Evolutionary conservation across 805 yeast genomes (phyloP).

Genomic region (Candida tibetensis): DNA sequence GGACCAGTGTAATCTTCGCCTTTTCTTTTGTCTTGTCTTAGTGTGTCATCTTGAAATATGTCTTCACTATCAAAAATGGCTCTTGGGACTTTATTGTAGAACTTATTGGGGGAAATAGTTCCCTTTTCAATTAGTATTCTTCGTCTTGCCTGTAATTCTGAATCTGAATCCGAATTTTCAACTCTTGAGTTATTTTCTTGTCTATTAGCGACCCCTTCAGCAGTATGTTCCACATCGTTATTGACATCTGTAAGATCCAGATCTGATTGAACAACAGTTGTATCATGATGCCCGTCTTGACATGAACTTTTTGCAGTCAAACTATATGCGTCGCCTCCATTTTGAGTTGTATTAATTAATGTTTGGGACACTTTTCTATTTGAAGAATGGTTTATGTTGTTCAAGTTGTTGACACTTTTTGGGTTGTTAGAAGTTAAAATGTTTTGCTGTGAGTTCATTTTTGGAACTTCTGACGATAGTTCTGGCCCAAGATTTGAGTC

Average conservation of each 20-base stretch:
- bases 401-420: too few relatives aligned
- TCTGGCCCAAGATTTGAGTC: neutral
- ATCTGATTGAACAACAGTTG: too few relatives aligned
- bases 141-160: neutral
- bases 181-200: neutral
- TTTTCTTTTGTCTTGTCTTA: neutral
- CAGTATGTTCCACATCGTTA: neutral
- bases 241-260: too few relatives aligned
- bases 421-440: too few relatives aligned
- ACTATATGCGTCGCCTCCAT: neutral
- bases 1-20: constrained; percentile 1
- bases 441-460: too few relatives aligned
- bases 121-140: neutral
- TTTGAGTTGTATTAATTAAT: neutral
- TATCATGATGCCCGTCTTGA: too few relatives aligned
- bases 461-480: neutral
- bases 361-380: too few relatives aligned
- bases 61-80: neutral
- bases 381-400: too few relatives aligned
- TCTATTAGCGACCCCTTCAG: neutral
- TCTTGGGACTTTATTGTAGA: constrained; percentile 1
- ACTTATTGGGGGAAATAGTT: constrained; percentile 5
- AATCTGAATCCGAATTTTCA: neutral
- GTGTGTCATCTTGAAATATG: neutral
- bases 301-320: neutral